phyloP scores from a whole-genome alignment of 192 early-diverging fungal genomes.

The Gonapodya prolifera region DNA sequence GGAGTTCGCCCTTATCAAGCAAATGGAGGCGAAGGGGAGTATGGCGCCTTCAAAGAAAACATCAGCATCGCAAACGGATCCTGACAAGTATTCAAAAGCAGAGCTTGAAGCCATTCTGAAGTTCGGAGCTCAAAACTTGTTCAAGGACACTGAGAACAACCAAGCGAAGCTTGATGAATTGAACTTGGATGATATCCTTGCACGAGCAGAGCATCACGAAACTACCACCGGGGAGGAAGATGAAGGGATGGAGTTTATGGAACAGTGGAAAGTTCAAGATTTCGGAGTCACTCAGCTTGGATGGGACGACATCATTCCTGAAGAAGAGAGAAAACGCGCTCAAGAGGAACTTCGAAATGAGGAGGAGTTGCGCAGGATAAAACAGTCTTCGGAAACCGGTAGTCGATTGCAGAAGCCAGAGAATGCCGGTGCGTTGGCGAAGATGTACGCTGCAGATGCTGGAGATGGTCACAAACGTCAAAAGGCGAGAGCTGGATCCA shows the following conservation, averaged over 20 bases:
- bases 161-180: conserved; percentile 81
- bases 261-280: conserved; percentile 90
- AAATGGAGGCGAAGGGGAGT: conserved; percentile 71
- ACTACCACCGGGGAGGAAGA: conserved; percentile 21
- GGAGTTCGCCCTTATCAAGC: conserved; percentile 98
- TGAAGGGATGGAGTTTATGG: conserved; percentile 62
- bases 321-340: conserved; percentile 43
- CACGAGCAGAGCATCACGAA: conserved; percentile 83
- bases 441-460: conserved; percentile 1
- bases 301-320: conserved; percentile 96
- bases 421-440: conserved; percentile 7
- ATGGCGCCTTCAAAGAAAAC: neutral
- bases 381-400: conserved; percentile 20
- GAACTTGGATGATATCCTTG: conserved; percentile 95
- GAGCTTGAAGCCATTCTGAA: conserved; percentile 93
- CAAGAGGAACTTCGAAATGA: conserved; percentile 47
- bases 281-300: conserved; percentile 52
- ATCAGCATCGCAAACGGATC: conserved; percentile 4
- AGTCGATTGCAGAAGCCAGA: conserved; percentile 15
- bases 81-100: conserved; percentile 51
- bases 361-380: conserved; percentile 32
- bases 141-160: conserved; percentile 54
- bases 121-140: conserved; percentile 97
- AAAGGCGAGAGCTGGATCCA: conserved; percentile 12
- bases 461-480: conserved; percentile 8